Evolutionary conservation across 2,329 filamentous ascomycete genomes (phyloP).

Genomic region (Apiospora marii): DNA sequence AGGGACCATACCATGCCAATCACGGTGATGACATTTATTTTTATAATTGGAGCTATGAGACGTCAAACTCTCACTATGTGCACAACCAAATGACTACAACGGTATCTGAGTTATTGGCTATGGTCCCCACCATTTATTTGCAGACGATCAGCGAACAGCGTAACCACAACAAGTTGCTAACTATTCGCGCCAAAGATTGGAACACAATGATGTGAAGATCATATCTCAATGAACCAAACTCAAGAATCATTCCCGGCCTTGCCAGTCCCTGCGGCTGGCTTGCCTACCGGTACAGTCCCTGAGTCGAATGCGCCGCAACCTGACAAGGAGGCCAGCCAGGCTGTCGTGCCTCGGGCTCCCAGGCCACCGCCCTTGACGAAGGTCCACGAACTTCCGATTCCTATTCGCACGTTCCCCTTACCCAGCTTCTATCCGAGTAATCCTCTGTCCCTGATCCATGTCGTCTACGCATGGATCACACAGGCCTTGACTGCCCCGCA

Average conservation of each 20-base stretch:
- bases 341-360: not conserved
- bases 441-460: slow-evolving; percentile 84
- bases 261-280: slow-evolving; percentile 25
- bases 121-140: slow-evolving; percentile 33
- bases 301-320: slow-evolving; percentile 29
- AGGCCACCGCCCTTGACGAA: slow-evolving; percentile 62
- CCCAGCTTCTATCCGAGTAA: slow-evolving; percentile 92
- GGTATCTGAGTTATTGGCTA: slow-evolving; percentile 81
- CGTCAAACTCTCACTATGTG: slow-evolving; percentile 64
- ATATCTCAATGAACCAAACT: slow-evolving; percentile 42
- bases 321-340: slow-evolving; percentile 1
- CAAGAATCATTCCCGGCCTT: slow-evolving; percentile 30
- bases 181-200: slow-evolving; percentile 28
- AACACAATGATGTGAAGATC: slow-evolving; percentile 54
- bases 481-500: slow-evolving; percentile 73
- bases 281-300: slow-evolving; percentile 33
- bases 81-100: slow-evolving; percentile 87
- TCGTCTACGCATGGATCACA: slow-evolving; percentile 78
- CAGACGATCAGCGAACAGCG: not conserved
- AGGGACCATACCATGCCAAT: slow-evolving; percentile 31
- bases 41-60: slow-evolving; percentile 60
- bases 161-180: not conserved
- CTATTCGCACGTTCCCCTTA: slow-evolving; percentile 82
- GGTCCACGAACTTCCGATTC: slow-evolving; percentile 83
- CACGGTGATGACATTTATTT: slow-evolving; percentile 68